Evolutionary conservation across 2,329 filamentous ascomycete species (phyloP), one percentile per base, ranked within the genome.

Genomic region (Colletotrichum lini): DNA sequence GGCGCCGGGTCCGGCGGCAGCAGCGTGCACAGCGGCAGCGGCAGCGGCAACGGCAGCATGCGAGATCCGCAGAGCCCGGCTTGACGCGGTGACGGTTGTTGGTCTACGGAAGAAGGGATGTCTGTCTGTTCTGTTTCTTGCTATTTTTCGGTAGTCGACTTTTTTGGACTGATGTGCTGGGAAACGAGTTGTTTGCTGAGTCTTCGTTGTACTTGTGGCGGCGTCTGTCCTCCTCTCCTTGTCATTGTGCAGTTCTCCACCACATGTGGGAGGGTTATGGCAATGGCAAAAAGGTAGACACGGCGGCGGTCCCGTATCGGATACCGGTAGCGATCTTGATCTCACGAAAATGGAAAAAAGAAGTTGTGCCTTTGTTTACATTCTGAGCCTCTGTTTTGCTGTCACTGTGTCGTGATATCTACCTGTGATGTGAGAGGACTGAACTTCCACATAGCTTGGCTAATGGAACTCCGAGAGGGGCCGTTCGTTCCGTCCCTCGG

Each of bases 31-130:
- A 84, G 84, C 75, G 80, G 83, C 70, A 82, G 82, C 72, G 84
- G 83, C 42, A 88, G 86, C 74, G 84, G 85, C 49, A 85, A 84
- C 74, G 76, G 77, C 59, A 88, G 87, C 76, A 77, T 83, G 45
- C 81, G 83, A 61, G 88, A 89, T 75, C 85, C 87, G 30, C 84
- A 82, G 72, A 91, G 89, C 77, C 88, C 87, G 49, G 65, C 77
- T 40, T 79, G 67, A 76, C 30, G 47, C 38, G 16, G 26, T 10
- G 35, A n/a, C 18, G 7, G 40, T 38, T 23, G 45, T 21, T 60
- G 30, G 40, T 44, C 23, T 13, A 4, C 12, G 59, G 59, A 13
- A 26, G 30, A n/a, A n/a, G 30, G 7, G 40, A 12, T 15, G 42
- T 52, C 21, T 15, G 42, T 52, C 21, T 65, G 71, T 60, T 30